Evolutionary conservation across 306 rosid genomes (phyloP), one percentile per base, ranked within the genome.

Genomic region (Citrullus colocynthis): DNA sequence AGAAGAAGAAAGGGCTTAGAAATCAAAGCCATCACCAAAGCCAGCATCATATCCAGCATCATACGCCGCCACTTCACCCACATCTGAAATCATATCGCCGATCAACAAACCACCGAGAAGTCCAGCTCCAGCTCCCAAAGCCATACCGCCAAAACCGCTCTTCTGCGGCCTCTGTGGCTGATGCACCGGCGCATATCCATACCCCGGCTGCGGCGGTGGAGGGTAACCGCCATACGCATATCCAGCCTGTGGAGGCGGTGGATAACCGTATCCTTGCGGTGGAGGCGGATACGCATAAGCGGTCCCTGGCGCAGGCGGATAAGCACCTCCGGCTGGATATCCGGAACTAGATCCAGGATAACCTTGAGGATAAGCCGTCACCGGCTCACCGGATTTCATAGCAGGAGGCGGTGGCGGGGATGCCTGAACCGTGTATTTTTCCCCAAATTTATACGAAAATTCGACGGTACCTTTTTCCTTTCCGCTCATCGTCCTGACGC

Each of bases 21-120:
- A 79, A 84, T 81, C 77, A 66, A 78, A 71, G 36, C 77, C 84
- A 81, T 52, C 88, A 11, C 65, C 85, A 10, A 55, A 62, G 0
- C 77, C 82, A 63, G 30, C 81, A 41, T 49, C 76, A 16, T 12
- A 81, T 1, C 83, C 81, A 41, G 48, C 61, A 58, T 67, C 84
- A 32, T 65, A 83, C 2, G 79, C 44, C 21, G 5, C 80, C 82
- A 32, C 24, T 0, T 82, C 86, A 9, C 79, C 77, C 1, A 77
- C 78, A 14, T 83, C 90, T 0, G 81, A 76, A 12, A 85, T 72
- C 87, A 83, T 79, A 30, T 87, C 88, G 12, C 90, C 90, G 13
- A 87, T 54, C 81, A 87, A 10, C 81, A 87, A 78, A 8, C 90
- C 90, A 20, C 90, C 90, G 10, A 87, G 76, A 69, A 85, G 56